phyloP scores from a whole-genome alignment of 345 rosid genomes.

The Populus tremula region DNA sequence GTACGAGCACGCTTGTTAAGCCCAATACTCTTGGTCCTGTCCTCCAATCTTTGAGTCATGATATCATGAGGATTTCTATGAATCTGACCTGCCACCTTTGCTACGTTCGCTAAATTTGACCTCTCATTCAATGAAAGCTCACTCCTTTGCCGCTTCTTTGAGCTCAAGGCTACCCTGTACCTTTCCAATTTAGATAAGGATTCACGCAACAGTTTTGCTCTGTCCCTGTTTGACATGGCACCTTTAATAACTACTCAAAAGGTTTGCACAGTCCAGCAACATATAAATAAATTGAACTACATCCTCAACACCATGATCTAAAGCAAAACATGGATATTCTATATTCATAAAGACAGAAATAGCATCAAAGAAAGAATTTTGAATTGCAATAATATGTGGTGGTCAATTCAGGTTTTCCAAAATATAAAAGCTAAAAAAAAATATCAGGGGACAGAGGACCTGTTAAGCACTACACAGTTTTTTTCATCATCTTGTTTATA shows the following conservation, averaged over 20 bases:
- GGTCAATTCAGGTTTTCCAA: neutral
- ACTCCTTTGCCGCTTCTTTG: constrained; percentile 71
- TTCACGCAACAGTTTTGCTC: constrained; percentile 59
- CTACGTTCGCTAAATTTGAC: constrained; percentile 47
- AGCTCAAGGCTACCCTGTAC: constrained; percentile 59
- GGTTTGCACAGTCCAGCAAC: neutral
- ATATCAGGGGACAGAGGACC: neutral
- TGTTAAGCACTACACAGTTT: neutral
- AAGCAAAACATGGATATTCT: neutral
- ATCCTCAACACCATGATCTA: neutral
- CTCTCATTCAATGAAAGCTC: constrained; percentile 61
- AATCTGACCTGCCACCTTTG: constrained; percentile 60
- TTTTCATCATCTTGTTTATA: neutral
- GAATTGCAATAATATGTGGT: neutral
- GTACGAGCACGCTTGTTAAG: constrained; percentile 76
- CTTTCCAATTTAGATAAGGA: constrained; percentile 67
- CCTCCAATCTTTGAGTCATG: constrained; percentile 63
- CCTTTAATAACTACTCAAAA: constrained; percentile 15
- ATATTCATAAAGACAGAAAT: neutral
- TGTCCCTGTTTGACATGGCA: constrained; percentile 53
- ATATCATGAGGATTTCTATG: constrained; percentile 58
- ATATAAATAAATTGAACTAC: neutral
- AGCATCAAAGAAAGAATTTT: neutral
- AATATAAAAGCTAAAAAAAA: neutral
- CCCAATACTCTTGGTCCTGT: constrained; percentile 69